These are phyloP conservation scores for Botrytis sinoallii DNA, from an alignment of 2,329 filamentous ascomycete species.

Conservation along the genomic window DNA sequence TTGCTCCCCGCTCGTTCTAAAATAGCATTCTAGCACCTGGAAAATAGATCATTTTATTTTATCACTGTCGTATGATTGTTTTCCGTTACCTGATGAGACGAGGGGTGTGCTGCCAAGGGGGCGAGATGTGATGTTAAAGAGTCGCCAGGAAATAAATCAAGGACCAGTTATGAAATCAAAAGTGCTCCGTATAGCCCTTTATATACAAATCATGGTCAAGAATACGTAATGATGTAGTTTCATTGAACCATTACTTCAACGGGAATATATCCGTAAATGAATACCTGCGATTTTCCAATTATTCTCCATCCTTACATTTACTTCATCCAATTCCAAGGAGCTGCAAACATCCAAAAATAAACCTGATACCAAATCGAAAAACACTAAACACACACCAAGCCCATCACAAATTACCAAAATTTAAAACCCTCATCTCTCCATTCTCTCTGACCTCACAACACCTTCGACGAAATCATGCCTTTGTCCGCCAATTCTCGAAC, in stretches of 20 bases:
- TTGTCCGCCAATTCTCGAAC: slow-evolving; percentile 52
- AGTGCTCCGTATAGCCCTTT: not conserved
- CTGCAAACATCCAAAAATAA: not conserved
- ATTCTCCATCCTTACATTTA: not conserved
- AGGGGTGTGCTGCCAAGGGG: not conserved
- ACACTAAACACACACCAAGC: not conserved
- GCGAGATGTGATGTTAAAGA: not conserved
- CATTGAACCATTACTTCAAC: not conserved
- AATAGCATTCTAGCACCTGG: not conserved
- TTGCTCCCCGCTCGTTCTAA: not conserved
- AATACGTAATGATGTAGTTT: not conserved
- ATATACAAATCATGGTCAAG: no score
- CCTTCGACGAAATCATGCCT: slow-evolving; percentile 49
- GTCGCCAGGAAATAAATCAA: not conserved
- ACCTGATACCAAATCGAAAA: not conserved
- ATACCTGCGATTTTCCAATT: not conserved
- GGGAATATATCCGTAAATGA: not conserved
- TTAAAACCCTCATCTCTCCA: slow-evolving; percentile 41
- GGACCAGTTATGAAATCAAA: not conserved
- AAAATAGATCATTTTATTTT: no score
- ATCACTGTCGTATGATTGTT: not conserved
- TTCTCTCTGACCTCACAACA: slow-evolving; percentile 47
- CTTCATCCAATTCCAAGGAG: not conserved
- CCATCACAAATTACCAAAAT: not conserved
- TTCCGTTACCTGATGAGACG: not conserved